Evolutionary conservation across 495 filamentous ascomycete genomes (phyloP).

Genomic region (Terfezia boudieri): DNA sequence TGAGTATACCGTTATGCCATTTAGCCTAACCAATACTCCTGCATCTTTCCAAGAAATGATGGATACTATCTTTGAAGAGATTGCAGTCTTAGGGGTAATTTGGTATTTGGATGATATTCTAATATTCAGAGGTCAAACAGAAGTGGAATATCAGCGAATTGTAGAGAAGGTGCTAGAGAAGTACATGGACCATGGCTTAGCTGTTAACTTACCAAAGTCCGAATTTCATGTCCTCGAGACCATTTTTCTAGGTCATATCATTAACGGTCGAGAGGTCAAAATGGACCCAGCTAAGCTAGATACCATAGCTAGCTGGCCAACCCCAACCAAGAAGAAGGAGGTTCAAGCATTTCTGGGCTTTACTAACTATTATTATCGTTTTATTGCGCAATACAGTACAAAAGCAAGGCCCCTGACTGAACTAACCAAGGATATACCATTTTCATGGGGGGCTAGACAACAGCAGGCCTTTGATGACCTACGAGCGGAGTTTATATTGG

Average conservation of each 20-base stretch:
- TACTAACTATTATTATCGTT: constrained; percentile 8
- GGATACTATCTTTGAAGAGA: constrained; percentile 11
- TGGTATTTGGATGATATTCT: constrained; percentile 21
- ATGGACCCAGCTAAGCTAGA: constrained; percentile 4
- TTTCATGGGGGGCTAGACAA: neutral
- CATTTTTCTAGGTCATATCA: constrained; percentile 5
- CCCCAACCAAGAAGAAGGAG: constrained; percentile 2
- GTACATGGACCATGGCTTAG: neutral
- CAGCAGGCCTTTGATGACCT: neutral
- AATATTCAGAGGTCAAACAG: constrained; percentile 13
- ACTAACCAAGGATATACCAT: neutral
- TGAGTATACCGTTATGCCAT: constrained; percentile 19
- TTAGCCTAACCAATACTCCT: constrained; percentile 17
- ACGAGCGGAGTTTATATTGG: neutral
- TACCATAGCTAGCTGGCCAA: constrained; percentile 2
- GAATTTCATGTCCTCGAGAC: neutral
- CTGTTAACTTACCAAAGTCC: constrained; percentile 2
- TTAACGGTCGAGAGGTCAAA: neutral
- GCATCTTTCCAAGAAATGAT: constrained; percentile 17
- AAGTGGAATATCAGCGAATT: constrained; percentile 5
- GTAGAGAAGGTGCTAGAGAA: constrained; percentile 6
- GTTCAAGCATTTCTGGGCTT: constrained; percentile 12
- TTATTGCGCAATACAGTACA: neutral
- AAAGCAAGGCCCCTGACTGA: constrained; percentile 3
- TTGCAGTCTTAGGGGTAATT: constrained; percentile 12